Evolutionary conservation across 2,329 filamentous ascomycete species (phyloP).

Genomic region (Colletotrichum filicis): DNA sequence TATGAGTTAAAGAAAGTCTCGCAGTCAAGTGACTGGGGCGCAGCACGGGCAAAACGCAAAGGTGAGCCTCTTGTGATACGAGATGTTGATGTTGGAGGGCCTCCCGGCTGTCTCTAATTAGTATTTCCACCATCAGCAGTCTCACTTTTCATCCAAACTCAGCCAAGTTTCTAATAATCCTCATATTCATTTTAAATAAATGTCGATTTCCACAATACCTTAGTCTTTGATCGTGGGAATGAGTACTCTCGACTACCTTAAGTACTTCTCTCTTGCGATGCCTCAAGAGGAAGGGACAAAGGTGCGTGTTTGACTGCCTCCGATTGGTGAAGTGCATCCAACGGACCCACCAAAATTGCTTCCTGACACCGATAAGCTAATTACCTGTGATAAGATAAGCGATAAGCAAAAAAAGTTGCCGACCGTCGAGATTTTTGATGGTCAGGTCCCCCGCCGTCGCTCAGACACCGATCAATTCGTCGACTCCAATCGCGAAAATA

Average conservation of each 20-base stretch:
- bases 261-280: not conserved
- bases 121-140: no score
- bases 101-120: no score
- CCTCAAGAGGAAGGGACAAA: not conserved
- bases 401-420: slow-evolving; percentile 20
- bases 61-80: no score
- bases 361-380: not conserved
- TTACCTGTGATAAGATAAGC: not conserved
- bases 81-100: no score
- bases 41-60: no score
- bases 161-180: rapidly evolving
- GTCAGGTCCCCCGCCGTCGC: slow-evolving; percentile 11
- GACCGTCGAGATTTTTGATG: slow-evolving; percentile 7
- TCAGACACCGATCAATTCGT: slow-evolving; percentile 1
- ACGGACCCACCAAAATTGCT: no score
- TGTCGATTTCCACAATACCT: no score
- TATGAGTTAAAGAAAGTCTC: no score
- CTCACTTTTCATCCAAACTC: no score
- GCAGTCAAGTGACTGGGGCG: rapidly evolving
- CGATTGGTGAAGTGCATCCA: not conserved
- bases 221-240: no score
- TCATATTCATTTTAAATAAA: rapidly evolving
- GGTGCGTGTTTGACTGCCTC: not conserved
- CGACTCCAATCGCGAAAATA: not conserved
- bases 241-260: no score